Evolutionary conservation across 495 filamentous ascomycete genomes (phyloP).

Genomic region (Aspergillus egyptiacus): DNA sequence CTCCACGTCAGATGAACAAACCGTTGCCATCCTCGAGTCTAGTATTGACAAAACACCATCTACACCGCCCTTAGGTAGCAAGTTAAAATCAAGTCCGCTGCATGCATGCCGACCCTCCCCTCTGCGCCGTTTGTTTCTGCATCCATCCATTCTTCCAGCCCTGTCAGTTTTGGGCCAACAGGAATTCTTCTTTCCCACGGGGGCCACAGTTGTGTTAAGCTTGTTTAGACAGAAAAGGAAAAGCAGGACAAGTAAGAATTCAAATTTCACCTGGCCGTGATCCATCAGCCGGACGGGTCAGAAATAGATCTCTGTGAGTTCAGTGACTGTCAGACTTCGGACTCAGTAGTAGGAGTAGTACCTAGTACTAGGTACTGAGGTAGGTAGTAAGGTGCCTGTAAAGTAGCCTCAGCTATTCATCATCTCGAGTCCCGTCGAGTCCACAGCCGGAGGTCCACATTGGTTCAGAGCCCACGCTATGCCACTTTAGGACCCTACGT

Average conservation of each 20-base stretch:
- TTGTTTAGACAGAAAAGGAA: background rate
- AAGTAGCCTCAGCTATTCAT: too few relatives aligned
- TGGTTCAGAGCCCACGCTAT: constrained; percentile 7
- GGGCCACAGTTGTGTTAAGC: background rate
- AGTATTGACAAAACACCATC: too few relatives aligned
- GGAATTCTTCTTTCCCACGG: background rate
- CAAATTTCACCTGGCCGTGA: background rate
- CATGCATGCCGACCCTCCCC: constrained; percentile 11
- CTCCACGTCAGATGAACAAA: constrained; percentile 8
- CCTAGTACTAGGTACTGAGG: too few relatives aligned
- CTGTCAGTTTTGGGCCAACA: background rate
- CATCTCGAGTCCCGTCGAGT: too few relatives aligned
- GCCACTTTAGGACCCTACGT: constrained; percentile 6
- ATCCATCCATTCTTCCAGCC: constrained; percentile 15
- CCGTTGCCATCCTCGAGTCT: constrained; percentile 6
- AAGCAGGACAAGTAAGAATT: background rate
- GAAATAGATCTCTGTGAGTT: constrained; percentile 2
- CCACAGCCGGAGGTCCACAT: too few relatives aligned
- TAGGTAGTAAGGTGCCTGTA: too few relatives aligned
- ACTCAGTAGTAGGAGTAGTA: too few relatives aligned
- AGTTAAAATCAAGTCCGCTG: constrained; percentile 6
- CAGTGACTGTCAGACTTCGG: too few relatives aligned
- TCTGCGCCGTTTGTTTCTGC: constrained; percentile 13
- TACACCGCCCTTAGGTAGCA: constrained; percentile 17
- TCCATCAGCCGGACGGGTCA: constrained; percentile 22